phyloP scores from a whole-genome alignment of 495 filamentous ascomycete species.

The Glutinoglossum americanum region DNA sequence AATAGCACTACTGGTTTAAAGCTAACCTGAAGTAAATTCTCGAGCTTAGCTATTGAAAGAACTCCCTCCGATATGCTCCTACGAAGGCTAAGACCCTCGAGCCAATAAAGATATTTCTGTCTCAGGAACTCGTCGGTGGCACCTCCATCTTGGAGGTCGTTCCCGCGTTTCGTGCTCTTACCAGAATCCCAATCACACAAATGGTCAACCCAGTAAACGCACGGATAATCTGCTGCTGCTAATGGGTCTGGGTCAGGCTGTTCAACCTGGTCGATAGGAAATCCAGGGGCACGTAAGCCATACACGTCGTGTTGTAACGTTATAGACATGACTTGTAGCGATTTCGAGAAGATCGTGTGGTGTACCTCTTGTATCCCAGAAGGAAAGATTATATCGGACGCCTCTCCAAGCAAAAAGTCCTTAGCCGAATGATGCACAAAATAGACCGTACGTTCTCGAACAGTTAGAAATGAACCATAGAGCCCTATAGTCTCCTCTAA shows the following conservation, averaged over 20 bases:
- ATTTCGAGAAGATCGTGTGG: background rate
- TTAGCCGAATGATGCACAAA: background rate
- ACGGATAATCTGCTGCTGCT: conserved; percentile 15
- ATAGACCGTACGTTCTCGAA: background rate
- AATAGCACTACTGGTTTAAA: background rate
- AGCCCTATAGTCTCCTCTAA: background rate
- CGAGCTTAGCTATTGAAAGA: background rate
- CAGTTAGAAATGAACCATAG: background rate
- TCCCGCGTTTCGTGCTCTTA: too few species aligned
- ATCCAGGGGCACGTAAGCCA: background rate
- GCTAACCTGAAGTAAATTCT: background rate
- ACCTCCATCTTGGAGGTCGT: too few species aligned
- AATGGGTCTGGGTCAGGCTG: conserved; percentile 14
- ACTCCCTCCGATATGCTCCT: conserved; percentile 13
- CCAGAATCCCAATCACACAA: too few species aligned
- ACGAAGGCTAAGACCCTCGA: conserved; percentile 18
- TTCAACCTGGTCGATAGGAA: conserved; percentile 8
- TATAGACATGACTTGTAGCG: background rate
- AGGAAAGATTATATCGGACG: background rate
- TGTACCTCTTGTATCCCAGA: background rate
- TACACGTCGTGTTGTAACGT: background rate
- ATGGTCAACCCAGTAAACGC: too few species aligned
- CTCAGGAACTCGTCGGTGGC: too few species aligned
- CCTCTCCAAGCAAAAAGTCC: background rate
- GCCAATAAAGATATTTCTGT: conserved; percentile 22